These are phyloP conservation scores for Phialemonium atrogriseum DNA, from an alignment of 2,329 filamentous ascomycete genomes.

Conservation along the genomic window DNA sequence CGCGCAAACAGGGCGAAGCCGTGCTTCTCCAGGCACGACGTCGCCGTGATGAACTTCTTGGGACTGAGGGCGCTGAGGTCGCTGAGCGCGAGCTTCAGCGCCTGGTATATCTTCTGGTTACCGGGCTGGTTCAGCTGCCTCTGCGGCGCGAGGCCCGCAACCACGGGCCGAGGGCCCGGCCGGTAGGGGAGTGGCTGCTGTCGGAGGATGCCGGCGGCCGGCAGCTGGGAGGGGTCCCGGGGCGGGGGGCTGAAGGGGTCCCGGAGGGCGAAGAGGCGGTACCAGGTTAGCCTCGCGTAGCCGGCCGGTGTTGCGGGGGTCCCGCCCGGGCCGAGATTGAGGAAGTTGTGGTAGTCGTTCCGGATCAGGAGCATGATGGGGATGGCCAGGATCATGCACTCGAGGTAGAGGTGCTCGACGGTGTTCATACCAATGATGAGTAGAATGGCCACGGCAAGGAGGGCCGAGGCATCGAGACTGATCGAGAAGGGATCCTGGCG, in stretches of 20 bases:
- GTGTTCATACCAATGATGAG: constrained; percentile 46
- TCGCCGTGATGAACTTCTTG: constrained; percentile 48
- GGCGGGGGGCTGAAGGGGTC: constrained; percentile 58
- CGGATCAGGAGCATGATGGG: constrained; percentile 45
- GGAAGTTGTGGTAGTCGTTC: constrained; percentile 67
- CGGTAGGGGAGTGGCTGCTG: constrained; percentile 49
- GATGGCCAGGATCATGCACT: constrained; percentile 40
- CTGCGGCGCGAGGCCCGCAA: constrained; percentile 74
- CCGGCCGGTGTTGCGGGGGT: constrained; percentile 66
- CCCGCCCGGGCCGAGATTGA: constrained; percentile 71
- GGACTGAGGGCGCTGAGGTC: constrained; percentile 38
- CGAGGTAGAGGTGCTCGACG: constrained; percentile 36
- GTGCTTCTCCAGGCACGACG: constrained; percentile 76
- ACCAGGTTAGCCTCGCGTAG: constrained; percentile 65
- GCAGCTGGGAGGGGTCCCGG: constrained; percentile 40
- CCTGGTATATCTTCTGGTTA: constrained; percentile 41
- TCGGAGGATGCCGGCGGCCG: constrained; percentile 50
- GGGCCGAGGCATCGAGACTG: constrained; percentile 41
- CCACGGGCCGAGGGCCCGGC: constrained; percentile 52
- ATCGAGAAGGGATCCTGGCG: constrained; percentile 43
- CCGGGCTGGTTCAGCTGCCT: constrained; percentile 65
- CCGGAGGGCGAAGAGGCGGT: constrained; percentile 62
- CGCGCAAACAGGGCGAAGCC: constrained; percentile 66
- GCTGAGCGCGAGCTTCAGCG: constrained; percentile 44
- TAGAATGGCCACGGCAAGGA: constrained; percentile 34